A percentile compares a stretch with the other conserved stretches of the same genome.
Evolutionary conservation across 2,329 filamentous ascomycete genomes (phyloP).

Genomic region (Aspergillus bombycis): DNA sequence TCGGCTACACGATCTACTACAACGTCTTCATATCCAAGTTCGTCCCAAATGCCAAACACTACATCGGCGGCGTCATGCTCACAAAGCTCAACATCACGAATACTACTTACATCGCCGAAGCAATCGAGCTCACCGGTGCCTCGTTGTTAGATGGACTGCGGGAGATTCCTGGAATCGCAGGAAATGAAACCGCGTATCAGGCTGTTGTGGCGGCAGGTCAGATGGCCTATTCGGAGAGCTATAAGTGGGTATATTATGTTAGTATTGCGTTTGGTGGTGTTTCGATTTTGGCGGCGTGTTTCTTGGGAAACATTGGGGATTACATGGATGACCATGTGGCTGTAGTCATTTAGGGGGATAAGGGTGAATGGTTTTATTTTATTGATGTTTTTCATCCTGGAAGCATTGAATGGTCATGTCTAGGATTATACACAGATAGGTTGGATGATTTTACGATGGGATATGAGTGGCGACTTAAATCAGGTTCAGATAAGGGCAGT

Average conservation of each 20-base stretch:
- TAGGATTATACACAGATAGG: neutral
- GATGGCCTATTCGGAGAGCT: conserved; percentile 60
- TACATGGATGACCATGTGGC: conserved; percentile 64
- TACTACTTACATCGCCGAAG: conserved; percentile 49
- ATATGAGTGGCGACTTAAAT: neutral
- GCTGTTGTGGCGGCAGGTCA: conserved; percentile 60
- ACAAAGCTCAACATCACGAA: conserved; percentile 55
- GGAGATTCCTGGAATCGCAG: conserved; percentile 56
- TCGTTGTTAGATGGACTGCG: conserved; percentile 55
- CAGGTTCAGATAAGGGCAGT: too few relatives aligned
- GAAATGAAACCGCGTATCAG: conserved; percentile 54
- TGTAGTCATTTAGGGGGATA: conserved; percentile 45
- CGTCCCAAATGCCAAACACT: conserved; percentile 47
- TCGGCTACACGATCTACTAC: conserved; percentile 66
- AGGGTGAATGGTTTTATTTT: neutral
- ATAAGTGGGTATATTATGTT: conserved; percentile 64
- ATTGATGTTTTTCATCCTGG: neutral
- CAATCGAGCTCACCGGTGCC: conserved; percentile 57
- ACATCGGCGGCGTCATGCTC: conserved; percentile 56
- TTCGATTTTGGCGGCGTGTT: conserved; percentile 60
- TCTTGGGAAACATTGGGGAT: conserved; percentile 61
- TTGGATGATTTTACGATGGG: neutral
- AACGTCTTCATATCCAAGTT: conserved; percentile 54
- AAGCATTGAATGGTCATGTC: neutral
- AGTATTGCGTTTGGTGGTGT: conserved; percentile 65